These are phyloP conservation scores for Podaxis sp. DNA, from an alignment of 768 basidiomycete species.

Conservation along the genomic window DNA sequence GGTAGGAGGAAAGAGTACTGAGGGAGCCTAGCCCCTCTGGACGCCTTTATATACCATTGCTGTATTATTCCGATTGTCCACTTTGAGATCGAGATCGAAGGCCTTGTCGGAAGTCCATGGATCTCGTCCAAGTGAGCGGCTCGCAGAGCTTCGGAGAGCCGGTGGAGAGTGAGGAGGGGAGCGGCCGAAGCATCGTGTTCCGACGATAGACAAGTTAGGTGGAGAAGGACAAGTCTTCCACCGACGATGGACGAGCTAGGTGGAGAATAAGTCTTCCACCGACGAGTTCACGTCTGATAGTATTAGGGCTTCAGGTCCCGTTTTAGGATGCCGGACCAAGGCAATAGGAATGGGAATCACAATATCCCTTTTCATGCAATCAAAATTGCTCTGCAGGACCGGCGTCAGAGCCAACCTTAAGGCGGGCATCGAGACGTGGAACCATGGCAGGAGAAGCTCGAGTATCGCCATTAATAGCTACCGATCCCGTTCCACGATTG, in stretches of 20 bases:
- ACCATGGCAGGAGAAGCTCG: too few relatives aligned
- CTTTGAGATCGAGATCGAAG: neutral
- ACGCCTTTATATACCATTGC: conserved; percentile 8
- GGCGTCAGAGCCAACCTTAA: neutral
- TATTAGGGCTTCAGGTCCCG: conserved; percentile 4
- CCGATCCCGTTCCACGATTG: too few relatives aligned
- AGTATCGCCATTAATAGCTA: too few relatives aligned
- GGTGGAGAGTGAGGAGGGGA: neutral
- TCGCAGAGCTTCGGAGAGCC: neutral
- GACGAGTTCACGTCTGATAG: conserved; percentile 4
- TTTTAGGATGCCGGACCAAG: conserved; percentile 7
- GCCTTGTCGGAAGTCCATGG: conserved; percentile 1
- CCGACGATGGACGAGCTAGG: neutral
- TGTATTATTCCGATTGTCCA: neutral
- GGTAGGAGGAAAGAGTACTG: neutral
- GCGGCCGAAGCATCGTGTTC: neutral
- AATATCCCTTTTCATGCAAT: neutral
- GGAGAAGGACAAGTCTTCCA: conserved; percentile 1
- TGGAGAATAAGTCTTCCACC: neutral
- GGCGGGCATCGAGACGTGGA: neutral
- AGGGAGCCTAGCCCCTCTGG: neutral
- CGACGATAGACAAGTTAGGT: neutral
- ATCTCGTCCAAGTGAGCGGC: neutral
- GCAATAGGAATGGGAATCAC: neutral
- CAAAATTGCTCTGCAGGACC: neutral